phyloP scores from a whole-genome alignment of 2,329 filamentous ascomycete species.

The Xylariaceae sp. region DNA sequence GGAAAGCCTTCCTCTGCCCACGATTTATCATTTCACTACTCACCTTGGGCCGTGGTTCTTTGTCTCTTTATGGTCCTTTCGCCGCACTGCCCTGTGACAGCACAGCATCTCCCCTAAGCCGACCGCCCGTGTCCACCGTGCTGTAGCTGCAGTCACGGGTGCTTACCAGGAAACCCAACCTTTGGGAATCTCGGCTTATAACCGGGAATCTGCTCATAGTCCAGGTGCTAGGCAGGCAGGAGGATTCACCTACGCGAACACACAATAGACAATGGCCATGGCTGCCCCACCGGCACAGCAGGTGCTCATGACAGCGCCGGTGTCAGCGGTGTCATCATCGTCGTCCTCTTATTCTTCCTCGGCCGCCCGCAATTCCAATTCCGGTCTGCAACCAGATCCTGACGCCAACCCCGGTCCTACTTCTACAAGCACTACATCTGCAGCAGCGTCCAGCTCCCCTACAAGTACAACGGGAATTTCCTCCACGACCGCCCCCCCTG shows the following conservation, averaged over 20 bases:
- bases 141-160: conserved; percentile 11
- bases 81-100: conserved; percentile 5
- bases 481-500: conserved; percentile 15
- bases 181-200: conserved; percentile 4
- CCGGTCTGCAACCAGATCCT: conserved; percentile 11
- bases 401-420: conserved; percentile 11
- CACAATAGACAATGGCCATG: conserved; percentile 10
- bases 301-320: conserved; percentile 7
- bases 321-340: conserved; percentile 27
- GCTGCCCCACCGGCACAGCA: conserved; percentile 16
- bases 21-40: too few relatives aligned
- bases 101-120: neutral
- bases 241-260: too few relatives aligned
- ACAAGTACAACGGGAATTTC: neutral
- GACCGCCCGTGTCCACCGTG: conserved; percentile 1
- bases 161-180: neutral
- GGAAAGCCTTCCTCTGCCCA: too few relatives aligned
- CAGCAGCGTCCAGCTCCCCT: conserved; percentile 4
- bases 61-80: conserved; percentile 3
- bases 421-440: neutral
- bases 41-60: neutral
- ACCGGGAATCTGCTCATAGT: too few relatives aligned
- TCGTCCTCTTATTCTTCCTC: conserved; percentile 1
- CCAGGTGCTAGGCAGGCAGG: too few relatives aligned
- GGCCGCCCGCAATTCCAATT: conserved; percentile 2